Percentiles rank a stretch among this genome's conserved stretches.
phyloP scores from a whole-genome alignment of 495 filamentous ascomycete genomes.

The Lichina pygmaea region DNA sequence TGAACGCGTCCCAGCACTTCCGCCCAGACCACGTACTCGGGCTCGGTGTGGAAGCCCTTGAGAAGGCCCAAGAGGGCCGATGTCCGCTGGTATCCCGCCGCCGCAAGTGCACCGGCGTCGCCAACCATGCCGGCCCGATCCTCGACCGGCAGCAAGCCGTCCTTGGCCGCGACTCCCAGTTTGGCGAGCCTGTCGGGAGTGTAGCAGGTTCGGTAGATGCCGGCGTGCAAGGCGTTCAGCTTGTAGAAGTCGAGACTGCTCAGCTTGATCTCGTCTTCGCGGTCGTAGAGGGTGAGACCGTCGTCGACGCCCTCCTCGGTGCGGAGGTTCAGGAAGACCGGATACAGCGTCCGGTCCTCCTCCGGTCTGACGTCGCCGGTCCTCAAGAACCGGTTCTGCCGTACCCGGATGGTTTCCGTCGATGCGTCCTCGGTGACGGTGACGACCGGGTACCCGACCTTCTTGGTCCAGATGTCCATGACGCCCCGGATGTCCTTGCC shows the following conservation, averaged over 20 bases:
- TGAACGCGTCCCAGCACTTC: constrained; percentile 59
- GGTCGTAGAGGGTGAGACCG: constrained; percentile 34
- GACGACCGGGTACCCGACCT: constrained; percentile 49
- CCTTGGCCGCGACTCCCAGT: constrained; percentile 58
- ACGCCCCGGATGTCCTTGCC: constrained; percentile 64
- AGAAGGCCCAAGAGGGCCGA: constrained; percentile 69
- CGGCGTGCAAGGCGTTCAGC: constrained; percentile 50
- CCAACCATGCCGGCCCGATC: constrained; percentile 91
- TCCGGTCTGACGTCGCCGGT: constrained; percentile 53
- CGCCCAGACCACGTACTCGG: constrained; percentile 83
- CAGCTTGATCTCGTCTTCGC: constrained; percentile 47
- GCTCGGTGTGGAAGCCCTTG: constrained; percentile 57
- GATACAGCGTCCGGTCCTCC: constrained; percentile 53
- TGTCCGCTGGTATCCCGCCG: constrained; percentile 79
- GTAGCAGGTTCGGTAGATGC: constrained; percentile 49
- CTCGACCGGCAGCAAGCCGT: constrained; percentile 68
- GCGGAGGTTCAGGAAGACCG: constrained; percentile 41
- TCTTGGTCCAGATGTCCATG: constrained; percentile 59
- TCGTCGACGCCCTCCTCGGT: constrained; percentile 37
- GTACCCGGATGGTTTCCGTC: constrained; percentile 32
- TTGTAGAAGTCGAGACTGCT: constrained; percentile 45
- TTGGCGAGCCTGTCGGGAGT: constrained; percentile 37
- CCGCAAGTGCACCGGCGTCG: constrained; percentile 72
- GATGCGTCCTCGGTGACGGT: constrained; percentile 33
- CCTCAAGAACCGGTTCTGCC: constrained; percentile 51